These are phyloP conservation scores for Gaeumannomyces sp. DNA, from an alignment of 2,329 filamentous ascomycete genomes.

Conservation along the genomic window DNA sequence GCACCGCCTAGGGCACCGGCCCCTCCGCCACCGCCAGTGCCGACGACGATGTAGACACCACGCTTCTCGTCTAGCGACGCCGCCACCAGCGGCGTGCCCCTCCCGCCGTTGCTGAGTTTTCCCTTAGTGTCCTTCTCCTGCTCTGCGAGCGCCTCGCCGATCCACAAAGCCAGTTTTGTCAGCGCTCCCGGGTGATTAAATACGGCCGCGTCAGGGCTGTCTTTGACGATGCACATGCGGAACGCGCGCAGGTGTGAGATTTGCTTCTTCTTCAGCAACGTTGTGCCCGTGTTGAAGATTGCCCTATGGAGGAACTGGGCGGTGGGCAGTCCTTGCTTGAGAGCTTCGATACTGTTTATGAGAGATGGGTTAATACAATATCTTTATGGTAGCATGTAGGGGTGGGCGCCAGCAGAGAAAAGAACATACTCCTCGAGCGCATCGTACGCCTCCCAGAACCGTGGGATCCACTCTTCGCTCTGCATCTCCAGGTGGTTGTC, in stretches of 20 bases:
- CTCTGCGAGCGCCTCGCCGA: constrained; percentile 85
- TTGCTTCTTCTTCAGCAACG: constrained; percentile 86
- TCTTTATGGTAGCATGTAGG: constrained; percentile 20
- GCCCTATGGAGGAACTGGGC: constrained; percentile 87
- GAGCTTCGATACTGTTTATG: constrained; percentile 59
- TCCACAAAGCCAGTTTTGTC: constrained; percentile 90
- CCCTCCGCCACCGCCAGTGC: constrained; percentile 79
- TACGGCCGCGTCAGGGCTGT: constrained; percentile 82
- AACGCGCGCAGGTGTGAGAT: constrained; percentile 90
- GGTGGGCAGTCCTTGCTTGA: constrained; percentile 70
- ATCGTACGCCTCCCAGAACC: constrained; percentile 69
- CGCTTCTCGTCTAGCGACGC: constrained; percentile 82
- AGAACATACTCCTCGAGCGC: constrained; percentile 58
- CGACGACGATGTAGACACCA: constrained; percentile 87
- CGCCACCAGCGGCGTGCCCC: constrained; percentile 81
- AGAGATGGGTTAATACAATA: constrained; percentile 36
- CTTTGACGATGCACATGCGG: constrained; percentile 91
- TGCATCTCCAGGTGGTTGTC: constrained; percentile 46
- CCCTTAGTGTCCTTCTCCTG: constrained; percentile 75
- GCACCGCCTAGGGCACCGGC: constrained; percentile 50
- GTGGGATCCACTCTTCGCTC: constrained; percentile 57
- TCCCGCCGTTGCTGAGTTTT: constrained; percentile 58
- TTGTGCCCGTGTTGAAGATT: constrained; percentile 87
- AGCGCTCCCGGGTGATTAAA: constrained; percentile 91
- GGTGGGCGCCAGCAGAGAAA: background rate